phyloP scores from a whole-genome alignment of 2,329 filamentous ascomycete species.

The Aspergillus hortae region DNA sequence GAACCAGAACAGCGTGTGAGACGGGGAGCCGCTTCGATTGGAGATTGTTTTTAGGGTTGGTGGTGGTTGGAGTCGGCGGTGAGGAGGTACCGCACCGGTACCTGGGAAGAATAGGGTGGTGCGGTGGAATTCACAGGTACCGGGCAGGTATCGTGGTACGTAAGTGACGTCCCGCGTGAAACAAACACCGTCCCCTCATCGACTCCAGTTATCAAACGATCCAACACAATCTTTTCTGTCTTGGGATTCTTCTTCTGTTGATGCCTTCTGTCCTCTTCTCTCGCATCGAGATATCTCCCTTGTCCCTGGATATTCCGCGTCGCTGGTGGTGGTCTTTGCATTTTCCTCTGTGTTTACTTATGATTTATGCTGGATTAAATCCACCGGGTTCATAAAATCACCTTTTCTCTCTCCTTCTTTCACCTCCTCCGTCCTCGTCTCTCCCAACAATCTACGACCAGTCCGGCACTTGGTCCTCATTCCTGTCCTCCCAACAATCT shows the following conservation, averaged over 20 bases:
- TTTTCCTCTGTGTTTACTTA: neutral
- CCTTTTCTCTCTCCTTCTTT: neutral
- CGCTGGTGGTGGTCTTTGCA: neutral
- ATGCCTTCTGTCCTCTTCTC: neutral
- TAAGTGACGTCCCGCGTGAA: constrained; percentile 7
- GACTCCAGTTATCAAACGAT: neutral
- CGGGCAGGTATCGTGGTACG: neutral
- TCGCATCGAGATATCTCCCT: neutral
- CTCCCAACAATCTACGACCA: neutral
- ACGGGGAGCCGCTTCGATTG: constrained; percentile 6
- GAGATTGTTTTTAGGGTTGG: neutral
- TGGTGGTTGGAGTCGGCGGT: constrained; percentile 2
- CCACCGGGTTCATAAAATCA: too few relatives aligned
- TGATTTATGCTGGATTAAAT: neutral
- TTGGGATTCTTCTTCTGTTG: neutral
- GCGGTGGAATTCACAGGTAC: constrained; percentile 1
- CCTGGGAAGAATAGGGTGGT: neutral
- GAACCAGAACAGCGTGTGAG: constrained; percentile 7
- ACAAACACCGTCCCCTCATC: constrained; percentile 5
- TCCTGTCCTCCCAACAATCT: neutral
- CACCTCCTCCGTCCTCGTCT: neutral
- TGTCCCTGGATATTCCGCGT: neutral
- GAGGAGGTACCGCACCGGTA: constrained; percentile 4
- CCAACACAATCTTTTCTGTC: neutral
- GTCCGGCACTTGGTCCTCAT: constrained; percentile 1